Percentiles rank a stretch among this genome's conserved stretches.
phyloP scores from a whole-genome alignment of 2,329 filamentous ascomycete genomes.

The Lizonia empirigonia region DNA sequence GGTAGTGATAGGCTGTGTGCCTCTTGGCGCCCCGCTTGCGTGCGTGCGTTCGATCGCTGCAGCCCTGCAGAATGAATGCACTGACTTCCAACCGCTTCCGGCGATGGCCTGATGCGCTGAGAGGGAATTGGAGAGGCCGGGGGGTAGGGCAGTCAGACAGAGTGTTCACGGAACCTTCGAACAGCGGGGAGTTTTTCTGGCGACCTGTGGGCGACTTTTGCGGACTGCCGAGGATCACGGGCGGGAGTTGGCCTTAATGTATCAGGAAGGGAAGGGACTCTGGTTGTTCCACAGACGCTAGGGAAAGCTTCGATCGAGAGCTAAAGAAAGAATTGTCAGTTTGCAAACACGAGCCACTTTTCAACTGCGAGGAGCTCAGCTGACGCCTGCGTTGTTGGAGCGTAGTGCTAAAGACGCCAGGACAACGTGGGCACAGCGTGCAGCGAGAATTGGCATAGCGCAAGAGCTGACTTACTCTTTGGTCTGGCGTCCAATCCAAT shows the following conservation, averaged over 20 bases:
- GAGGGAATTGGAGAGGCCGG: constrained; percentile 25
- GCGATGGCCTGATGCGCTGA: constrained; percentile 31
- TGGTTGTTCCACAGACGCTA: constrained; percentile 25
- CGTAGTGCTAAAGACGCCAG: constrained; percentile 22
- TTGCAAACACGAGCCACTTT: constrained; percentile 27
- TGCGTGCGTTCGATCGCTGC: constrained; percentile 19
- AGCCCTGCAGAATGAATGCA: constrained; percentile 30
- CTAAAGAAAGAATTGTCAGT: constrained; percentile 34
- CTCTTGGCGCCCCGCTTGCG: constrained; percentile 37
- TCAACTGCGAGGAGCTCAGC: constrained; percentile 16
- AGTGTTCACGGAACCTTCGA: background rate
- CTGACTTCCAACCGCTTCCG: constrained; percentile 33
- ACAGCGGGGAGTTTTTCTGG: background rate
- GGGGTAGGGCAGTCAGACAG: constrained; percentile 16
- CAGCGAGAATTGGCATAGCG: constrained; percentile 19
- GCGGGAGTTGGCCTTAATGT: constrained; percentile 20
- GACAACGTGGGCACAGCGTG: constrained; percentile 26
- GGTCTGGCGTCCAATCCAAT: constrained; percentile 21
- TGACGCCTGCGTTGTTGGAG: constrained; percentile 28
- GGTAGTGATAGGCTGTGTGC: constrained; percentile 18
- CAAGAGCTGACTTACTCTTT: constrained; percentile 30
- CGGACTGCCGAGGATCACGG: constrained; percentile 9
- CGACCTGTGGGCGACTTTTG: constrained; percentile 5
- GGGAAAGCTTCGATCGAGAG: constrained; percentile 26
- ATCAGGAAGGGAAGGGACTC: constrained; percentile 17